Base-by-base conservation (phyloP, 129 eudicot species). In the Ambrosia artemisiifolia region DNA sequence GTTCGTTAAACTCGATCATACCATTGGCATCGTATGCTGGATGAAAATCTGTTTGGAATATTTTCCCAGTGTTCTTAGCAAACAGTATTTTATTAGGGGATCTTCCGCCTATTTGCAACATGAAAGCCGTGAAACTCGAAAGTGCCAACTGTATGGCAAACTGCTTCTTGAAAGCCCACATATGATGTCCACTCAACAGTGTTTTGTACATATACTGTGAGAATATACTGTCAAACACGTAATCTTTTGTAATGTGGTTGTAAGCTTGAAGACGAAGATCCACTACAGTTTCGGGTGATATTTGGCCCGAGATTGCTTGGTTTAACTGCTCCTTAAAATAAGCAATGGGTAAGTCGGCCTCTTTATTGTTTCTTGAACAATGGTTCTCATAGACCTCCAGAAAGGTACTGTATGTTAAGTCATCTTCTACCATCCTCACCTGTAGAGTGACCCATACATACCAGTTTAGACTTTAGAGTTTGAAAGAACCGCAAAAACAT, bases 391-490 rank as follows among this genome's bases (percentile, higher is more conserved):
- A 95, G n/a, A 95, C 99, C 84, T 95, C 99, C 56, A 95, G 90
- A 82, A 95, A 95, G 53, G 99, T 91, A 82, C 97, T 88, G 82
- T 95, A 95, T 79, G 87, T 95, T 42, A 95, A 74, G 83, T 95
- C 99, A 76, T 95, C 99, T 83, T 95, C 99, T 35, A 95, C 99
- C 99, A 95, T 95, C 56, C 99, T 88, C 9, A 95, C 99, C 96
- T 92, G 70, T 33, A 54, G 46, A 50, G 36, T 40, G 74, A 46
- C 28, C n/a, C n/a, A n/a, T n/a, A n/a, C n/a, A n/a, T n/a, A n/a
- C n/a, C 63, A 77, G 75, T 40, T 34, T 3, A 11, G 24, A 70
- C 63, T 71, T 74, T 63, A 72, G 35, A 72, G 68, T 38, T 74
- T 19, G 57, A 42, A 14, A 73, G 33, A 56, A 11, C 11, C 0